phyloP scores from a whole-genome alignment of 306 rosid species.

The Begonia fuchsioides region DNA sequence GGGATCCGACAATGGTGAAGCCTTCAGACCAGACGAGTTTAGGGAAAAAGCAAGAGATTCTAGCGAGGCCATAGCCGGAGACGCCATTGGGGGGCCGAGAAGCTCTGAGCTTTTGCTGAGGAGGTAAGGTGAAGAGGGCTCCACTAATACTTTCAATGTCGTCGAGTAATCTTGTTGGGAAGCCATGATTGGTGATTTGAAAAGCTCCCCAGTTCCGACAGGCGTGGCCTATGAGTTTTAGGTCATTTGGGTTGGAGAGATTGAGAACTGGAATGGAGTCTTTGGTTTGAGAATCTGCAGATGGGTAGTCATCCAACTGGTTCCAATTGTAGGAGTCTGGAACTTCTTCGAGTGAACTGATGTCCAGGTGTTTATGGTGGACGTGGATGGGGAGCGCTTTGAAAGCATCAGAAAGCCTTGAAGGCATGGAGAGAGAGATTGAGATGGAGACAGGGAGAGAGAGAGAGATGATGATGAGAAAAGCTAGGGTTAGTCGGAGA shows the following conservation, averaged over 20 bases:
- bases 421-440: not conserved
- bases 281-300: not conserved
- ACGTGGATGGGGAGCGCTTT: not conserved
- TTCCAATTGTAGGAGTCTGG: not conserved
- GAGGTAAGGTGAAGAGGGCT: conserved; percentile 21
- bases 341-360: not conserved
- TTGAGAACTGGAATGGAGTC: conserved; percentile 17
- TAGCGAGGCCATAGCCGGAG: conserved; percentile 32
- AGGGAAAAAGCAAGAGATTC: conserved; percentile 10
- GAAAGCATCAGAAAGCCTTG: not conserved
- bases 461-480: not conserved
- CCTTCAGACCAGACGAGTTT: conserved; percentile 41
- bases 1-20: conserved; percentile 25
- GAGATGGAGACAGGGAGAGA: not conserved
- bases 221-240: conserved; percentile 12
- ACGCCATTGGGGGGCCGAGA: conserved; percentile 14
- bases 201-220: conserved; percentile 32
- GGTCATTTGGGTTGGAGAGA: conserved; percentile 17
- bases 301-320: not conserved
- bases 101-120: conserved; percentile 18
- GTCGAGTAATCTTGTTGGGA: conserved; percentile 8
- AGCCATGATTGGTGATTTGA: conserved; percentile 31
- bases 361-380: not conserved
- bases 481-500: not conserved
- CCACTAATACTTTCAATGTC: conserved; percentile 11